These are phyloP conservation scores for Paspalum vaginatum DNA, from an alignment of 176 grass and related monocot species.

Conservation along the genomic window DNA sequence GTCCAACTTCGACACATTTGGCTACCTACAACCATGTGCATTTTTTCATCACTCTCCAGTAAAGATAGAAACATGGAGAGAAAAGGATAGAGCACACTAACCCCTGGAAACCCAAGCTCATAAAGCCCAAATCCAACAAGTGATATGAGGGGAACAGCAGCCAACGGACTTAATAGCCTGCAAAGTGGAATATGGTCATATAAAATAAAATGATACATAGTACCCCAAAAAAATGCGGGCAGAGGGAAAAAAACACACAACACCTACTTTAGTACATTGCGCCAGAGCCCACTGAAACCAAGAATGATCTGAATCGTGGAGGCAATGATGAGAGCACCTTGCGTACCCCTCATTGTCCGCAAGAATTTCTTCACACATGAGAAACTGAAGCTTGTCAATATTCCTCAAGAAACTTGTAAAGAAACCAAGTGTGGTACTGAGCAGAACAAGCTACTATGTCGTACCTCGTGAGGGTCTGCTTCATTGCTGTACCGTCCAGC, in stretches of 20 bases:
- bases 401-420: neutral
- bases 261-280: conserved; percentile 83
- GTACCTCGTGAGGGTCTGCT: conserved; percentile 79
- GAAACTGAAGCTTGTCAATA: conserved; percentile 34
- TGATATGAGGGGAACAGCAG: conserved; percentile 82
- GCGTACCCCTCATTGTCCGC: conserved; percentile 80
- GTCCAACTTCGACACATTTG: conserved; percentile 92
- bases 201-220: conserved; percentile 6
- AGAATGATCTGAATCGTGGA: conserved; percentile 91
- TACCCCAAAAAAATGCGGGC: neutral
- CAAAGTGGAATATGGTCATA: neutral
- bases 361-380: conserved; percentile 76
- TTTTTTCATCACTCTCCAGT: neutral
- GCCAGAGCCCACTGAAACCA: conserved; percentile 97
- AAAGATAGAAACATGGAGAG: conserved; percentile 3
- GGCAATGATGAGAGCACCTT: conserved; percentile 83
- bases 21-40: conserved; percentile 61
- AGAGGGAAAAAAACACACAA: neutral
- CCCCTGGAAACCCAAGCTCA: conserved; percentile 95
- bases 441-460: neutral
- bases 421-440: neutral
- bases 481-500: conserved; percentile 78
- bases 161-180: conserved; percentile 81
- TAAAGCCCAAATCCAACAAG: conserved; percentile 95
- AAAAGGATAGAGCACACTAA: conserved; percentile 42